phyloP scores from a whole-genome alignment of 306 rosid genomes.

The Betula pendula region DNA sequence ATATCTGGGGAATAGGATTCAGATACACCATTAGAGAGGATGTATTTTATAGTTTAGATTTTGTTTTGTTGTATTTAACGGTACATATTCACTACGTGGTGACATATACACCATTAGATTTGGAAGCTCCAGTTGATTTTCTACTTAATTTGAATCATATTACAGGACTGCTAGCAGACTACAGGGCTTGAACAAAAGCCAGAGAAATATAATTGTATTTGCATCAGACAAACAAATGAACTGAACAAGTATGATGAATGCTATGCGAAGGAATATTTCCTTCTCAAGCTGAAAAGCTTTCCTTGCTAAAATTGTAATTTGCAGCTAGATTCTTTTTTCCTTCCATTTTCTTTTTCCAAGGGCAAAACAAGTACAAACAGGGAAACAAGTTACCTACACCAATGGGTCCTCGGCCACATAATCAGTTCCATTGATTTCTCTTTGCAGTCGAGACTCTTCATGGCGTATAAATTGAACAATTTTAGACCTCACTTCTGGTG shows the following conservation, averaged over 20 bases:
- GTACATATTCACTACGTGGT: too few relatives aligned
- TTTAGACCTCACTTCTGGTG: conserved; percentile 65
- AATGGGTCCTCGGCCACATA: conserved; percentile 16
- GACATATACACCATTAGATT: too few relatives aligned
- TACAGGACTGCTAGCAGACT: background rate
- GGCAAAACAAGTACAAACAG: background rate
- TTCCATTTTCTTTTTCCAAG: background rate
- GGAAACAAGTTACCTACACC: conserved; percentile 11
- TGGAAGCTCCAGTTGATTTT: background rate
- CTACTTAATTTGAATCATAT: background rate
- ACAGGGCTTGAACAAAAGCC: background rate
- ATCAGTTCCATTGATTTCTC: background rate
- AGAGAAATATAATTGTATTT: background rate
- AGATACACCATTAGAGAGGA: too few relatives aligned
- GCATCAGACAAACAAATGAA: background rate
- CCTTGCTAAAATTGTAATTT: background rate
- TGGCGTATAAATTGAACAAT: conserved; percentile 47
- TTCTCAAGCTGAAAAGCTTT: background rate
- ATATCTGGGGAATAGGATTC: too few relatives aligned
- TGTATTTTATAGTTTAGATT: too few relatives aligned
- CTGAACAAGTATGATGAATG: background rate
- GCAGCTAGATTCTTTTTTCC: background rate
- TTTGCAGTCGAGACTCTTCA: conserved; percentile 33
- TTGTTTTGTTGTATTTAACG: too few relatives aligned
- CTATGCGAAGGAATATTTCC: background rate